Conservation (phyloP, 2,329 filamentous ascomycete genomes). For the Didymellaceae sp. region DNA sequence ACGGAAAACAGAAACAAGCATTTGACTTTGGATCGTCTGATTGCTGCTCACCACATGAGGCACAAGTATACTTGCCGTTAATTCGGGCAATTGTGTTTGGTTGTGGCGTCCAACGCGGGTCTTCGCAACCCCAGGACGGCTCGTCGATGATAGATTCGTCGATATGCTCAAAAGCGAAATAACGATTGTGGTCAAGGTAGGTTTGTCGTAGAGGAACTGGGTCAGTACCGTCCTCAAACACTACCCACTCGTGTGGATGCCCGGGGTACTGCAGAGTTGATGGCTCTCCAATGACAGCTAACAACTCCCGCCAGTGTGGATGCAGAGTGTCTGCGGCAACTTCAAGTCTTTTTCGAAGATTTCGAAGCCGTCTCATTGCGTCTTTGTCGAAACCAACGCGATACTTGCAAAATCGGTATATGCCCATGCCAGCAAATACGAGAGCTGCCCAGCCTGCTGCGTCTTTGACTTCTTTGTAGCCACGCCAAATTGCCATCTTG, state of each 20-base stretch:
- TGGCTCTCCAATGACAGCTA: constrained; percentile 55
- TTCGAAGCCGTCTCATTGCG: constrained; percentile 56
- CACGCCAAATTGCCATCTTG: constrained; percentile 61
- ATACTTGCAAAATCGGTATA: constrained; percentile 68
- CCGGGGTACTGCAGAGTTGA: constrained; percentile 53
- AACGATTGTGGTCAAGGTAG: constrained; percentile 56
- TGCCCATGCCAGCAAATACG: constrained; percentile 64
- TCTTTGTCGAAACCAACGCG: constrained; percentile 60
- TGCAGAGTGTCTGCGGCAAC: constrained; percentile 61
- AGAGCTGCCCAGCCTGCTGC: constrained; percentile 63
- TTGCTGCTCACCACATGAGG: constrained; percentile 57
- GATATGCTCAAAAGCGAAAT: constrained; percentile 58
- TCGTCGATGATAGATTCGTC: constrained; percentile 59
- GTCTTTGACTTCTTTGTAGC: constrained; percentile 65
- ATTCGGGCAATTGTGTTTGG: constrained; percentile 33
- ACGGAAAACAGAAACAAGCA: constrained; percentile 61
- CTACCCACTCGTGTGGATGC: constrained; percentile 61
- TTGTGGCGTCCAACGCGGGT: constrained; percentile 55
- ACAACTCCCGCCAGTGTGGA: constrained; percentile 59
- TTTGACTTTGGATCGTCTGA: constrained; percentile 59
- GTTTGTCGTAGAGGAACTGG: constrained; percentile 56
- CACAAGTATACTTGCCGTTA: constrained; percentile 50
- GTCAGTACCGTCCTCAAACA: constrained; percentile 52
- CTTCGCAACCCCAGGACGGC: constrained; percentile 56
- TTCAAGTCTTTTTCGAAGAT: constrained; percentile 57